phyloP scores from a whole-genome alignment of 2,329 filamentous ascomycete genomes.

The Botryotinia globosa region DNA sequence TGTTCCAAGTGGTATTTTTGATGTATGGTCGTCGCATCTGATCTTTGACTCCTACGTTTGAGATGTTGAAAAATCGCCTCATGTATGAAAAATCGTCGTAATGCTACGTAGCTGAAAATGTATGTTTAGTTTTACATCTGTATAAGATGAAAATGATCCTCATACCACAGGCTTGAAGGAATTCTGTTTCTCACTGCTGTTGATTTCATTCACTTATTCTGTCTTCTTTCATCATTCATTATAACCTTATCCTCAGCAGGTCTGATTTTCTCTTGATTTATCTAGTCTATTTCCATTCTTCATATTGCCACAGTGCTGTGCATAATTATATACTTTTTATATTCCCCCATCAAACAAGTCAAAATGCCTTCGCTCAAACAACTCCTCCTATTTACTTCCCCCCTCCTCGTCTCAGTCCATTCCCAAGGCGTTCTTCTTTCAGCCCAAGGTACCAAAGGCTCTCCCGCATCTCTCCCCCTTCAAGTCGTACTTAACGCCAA shows the following conservation, averaged over 20 bases:
- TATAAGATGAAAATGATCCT: slow-evolving; percentile 4
- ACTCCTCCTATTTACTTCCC: neutral
- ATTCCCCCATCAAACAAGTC: neutral
- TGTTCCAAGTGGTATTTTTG: slow-evolving; percentile 6
- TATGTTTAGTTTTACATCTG: neutral
- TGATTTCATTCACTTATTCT: neutral
- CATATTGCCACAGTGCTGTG: neutral
- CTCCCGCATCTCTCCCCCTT: slow-evolving; percentile 1
- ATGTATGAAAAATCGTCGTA: neutral
- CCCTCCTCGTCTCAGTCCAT: neutral
- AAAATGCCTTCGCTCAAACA: slow-evolving; percentile 5
- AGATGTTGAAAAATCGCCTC: slow-evolving; percentile 6
- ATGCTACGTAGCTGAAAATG: neutral
- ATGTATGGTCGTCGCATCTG: neutral
- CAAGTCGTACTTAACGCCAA: slow-evolving; percentile 58
- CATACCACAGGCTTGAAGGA: neutral
- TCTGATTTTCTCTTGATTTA: neutral
- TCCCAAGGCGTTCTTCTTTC: slow-evolving; percentile 10
- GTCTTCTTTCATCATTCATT: neutral
- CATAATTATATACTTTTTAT: neutral
- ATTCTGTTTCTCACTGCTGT: neutral
- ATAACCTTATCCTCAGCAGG: slow-evolving; percentile 6
- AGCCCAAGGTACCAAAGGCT: slow-evolving; percentile 10
- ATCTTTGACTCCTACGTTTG: slow-evolving; percentile 3
- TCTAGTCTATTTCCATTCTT: neutral